Evolutionary conservation across 2,329 filamentous ascomycete genomes (phyloP), one percentile per base, ranked within the genome.

Genomic region (Aspergillus chevalieri): DNA sequence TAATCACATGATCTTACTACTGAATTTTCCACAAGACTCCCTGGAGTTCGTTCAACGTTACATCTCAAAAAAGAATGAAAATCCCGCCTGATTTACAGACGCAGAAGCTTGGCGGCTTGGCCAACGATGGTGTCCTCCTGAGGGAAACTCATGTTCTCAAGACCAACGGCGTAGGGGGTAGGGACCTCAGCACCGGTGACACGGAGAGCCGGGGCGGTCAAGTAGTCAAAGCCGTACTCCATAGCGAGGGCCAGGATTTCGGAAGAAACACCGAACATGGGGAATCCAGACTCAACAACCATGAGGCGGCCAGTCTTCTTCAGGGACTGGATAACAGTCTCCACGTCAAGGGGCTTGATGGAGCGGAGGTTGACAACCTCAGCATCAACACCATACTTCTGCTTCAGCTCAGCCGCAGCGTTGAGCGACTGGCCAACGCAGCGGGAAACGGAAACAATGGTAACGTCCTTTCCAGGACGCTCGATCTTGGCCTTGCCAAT

Each of bases 401-500:
- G 85, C 82, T 96, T 95, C 57, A 98, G 82, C 68, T 85, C 81
- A 74, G 95, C 89, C 58, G 93, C 93, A 49, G 92, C 93, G 46
- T 84, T 77, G 52, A 98, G 81, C 57, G 87, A 87, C 76, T 95
- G 92, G 57, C 93, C 93, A 57, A 98, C 93, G 71, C 89, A 95
- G 70, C 93, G 90, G 58, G 93, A 97, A 53, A 96, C 81, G 46
- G 91, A 86, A 56, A 98, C 92, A 56, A 98, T 89, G 67, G 93
- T 98, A 60, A 98, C 77, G 71, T 98, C 93, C 77, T 92, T 96
- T 73, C 93, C 93, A 54, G 84, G 78, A 65, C 93, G 91, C 80
- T 98, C 93, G 67, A 98, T 88, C 84, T 98, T 98, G 74, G 93
- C 93, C 81, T 98, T 98, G 72, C 93, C 93, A 70, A 98, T 90